Evolutionary conservation across 805 yeast genomes (phyloP), one percentile per base, ranked within the genome.

Genomic region (Saccharomyces eubayanus): DNA sequence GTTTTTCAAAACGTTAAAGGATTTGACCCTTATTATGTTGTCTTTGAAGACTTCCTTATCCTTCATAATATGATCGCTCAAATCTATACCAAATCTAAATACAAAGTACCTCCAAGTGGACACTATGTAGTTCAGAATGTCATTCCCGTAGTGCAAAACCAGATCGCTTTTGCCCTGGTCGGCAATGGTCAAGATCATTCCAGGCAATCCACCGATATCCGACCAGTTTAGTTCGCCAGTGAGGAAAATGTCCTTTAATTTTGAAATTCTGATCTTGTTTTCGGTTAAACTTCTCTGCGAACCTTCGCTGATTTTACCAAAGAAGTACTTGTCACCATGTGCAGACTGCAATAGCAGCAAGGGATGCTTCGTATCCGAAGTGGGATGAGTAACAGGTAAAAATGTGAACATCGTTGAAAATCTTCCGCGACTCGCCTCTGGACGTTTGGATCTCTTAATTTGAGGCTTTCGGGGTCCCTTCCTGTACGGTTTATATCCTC

Each of bases 161-260:
- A 87, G 65, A 6, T 74, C 74, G 49, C 78, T 77, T 57, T 78
- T 75, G 1, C 89, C 90, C 60, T 89, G 87, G 60, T 89, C 97
- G 53, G 88, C 83, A 12, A 87, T 75, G 0, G 97, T 89, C 50
- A 92, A 72, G 49, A 92, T 80, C 62, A 89, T 72, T 0, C 99
- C 99, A 0, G 98, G 97, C 6, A 92, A 69, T 0, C 99, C 99
- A n/a, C 96, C 89, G 2, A 89, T 72, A n/a, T 84, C 77, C 5
- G 77, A 67, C 97, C 97, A 92, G 52, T 78, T 69, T 10, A 87
- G 57, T n/a, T 73, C 73, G 2, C 99, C 99, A 0, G 96, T 83
- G 4, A 94, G 63, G 62, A 88, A 91, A 3, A 92, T 72, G 40
- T 82, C 80, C 49, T 79, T 76, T 31, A 89, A 68, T 57, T 80